Percentiles rank a stretch among this genome's conserved stretches.
Conservation (phyloP, 1,284 basidiomycete genomes). For the Inonotus obliquus region DNA sequence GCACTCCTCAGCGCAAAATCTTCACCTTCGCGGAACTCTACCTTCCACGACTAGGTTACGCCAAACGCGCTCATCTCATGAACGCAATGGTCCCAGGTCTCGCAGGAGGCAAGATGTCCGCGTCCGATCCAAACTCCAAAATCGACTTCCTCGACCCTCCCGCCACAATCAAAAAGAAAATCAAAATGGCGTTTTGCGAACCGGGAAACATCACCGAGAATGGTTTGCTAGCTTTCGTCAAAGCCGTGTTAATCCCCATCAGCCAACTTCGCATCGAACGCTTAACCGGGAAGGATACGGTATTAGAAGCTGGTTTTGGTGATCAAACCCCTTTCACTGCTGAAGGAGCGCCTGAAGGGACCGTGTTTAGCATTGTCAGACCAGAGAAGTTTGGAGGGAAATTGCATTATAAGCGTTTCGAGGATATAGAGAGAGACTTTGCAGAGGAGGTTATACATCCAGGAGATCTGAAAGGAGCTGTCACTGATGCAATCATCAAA, state of each 20-base stretch:
- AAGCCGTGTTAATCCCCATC: constrained; percentile 89
- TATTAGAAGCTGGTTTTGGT: constrained; percentile 39
- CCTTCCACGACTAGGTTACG: constrained; percentile 91
- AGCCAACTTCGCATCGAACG: constrained; percentile 69
- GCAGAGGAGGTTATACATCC: constrained; percentile 79
- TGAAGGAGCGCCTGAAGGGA: constrained; percentile 72
- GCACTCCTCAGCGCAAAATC: constrained; percentile 81
- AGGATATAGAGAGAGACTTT: constrained; percentile 75
- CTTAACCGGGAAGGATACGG: constrained; percentile 35
- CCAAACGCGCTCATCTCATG: constrained; percentile 96
- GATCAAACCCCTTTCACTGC: constrained; percentile 58
- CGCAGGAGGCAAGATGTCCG: constrained; percentile 97
- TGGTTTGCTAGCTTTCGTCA: constrained; percentile 86
- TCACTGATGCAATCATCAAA: constrained; percentile 74
- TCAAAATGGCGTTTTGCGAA: constrained; percentile 91
- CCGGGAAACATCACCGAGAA: constrained; percentile 91
- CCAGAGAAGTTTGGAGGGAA: constrained; percentile 83
- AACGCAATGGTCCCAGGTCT: constrained; percentile 98
- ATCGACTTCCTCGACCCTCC: constrained; percentile 96
- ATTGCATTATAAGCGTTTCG: constrained; percentile 70
- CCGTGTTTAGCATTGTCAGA: constrained; percentile 77
- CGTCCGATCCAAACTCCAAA: constrained; percentile 94
- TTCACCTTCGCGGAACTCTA: constrained; percentile 97
- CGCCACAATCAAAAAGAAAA: constrained; percentile 81
- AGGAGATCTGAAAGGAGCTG: constrained; percentile 83